Percentiles rank a stretch among this genome's conserved stretches.
phyloP scores from a whole-genome alignment of 768 basidiomycete genomes.

The Rhodotorula sphaerocarpa region DNA sequence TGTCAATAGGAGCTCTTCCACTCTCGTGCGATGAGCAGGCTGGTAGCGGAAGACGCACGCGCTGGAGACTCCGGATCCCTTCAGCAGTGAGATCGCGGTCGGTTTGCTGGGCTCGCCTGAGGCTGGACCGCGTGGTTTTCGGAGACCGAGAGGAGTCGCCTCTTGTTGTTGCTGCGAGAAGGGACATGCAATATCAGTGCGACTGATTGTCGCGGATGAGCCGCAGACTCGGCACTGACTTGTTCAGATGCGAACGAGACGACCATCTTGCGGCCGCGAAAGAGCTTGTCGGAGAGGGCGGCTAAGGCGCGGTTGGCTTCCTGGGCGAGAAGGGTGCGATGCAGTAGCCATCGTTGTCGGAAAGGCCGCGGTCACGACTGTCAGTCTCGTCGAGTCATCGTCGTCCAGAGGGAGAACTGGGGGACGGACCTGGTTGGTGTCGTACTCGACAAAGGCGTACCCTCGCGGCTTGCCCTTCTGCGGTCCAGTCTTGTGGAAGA shows the following conservation, averaged over 20 bases:
- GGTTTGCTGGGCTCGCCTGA: slow-evolving; percentile 56
- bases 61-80: slow-evolving; percentile 55
- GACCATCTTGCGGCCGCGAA: slow-evolving; percentile 77
- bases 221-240: slow-evolving; percentile 44
- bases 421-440: slow-evolving; percentile 63
- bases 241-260: slow-evolving; percentile 83
- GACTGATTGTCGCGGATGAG: slow-evolving; percentile 37
- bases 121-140: slow-evolving; percentile 18
- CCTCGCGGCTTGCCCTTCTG: slow-evolving; percentile 87
- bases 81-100: slow-evolving; percentile 79
- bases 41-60: slow-evolving; percentile 45
- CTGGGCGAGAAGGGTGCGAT: slow-evolving; percentile 47
- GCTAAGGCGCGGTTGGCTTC: slow-evolving; percentile 72
- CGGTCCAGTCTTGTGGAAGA: slow-evolving; percentile 87
- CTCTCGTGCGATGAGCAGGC: not conserved
- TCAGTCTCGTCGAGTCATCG: not conserved
- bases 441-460: slow-evolving; percentile 88
- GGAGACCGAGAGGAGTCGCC: not conserved
- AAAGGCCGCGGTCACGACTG: not conserved
- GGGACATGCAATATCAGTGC: not conserved
- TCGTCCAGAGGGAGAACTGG: not conserved
- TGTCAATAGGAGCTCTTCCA: slow-evolving; percentile 1
- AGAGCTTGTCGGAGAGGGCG: slow-evolving; percentile 63
- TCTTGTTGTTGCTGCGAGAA: not conserved
- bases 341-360: not conserved